Base-by-base conservation (phyloP, 1,139 yeast genomes). In the Pichia cactophila region DNA sequence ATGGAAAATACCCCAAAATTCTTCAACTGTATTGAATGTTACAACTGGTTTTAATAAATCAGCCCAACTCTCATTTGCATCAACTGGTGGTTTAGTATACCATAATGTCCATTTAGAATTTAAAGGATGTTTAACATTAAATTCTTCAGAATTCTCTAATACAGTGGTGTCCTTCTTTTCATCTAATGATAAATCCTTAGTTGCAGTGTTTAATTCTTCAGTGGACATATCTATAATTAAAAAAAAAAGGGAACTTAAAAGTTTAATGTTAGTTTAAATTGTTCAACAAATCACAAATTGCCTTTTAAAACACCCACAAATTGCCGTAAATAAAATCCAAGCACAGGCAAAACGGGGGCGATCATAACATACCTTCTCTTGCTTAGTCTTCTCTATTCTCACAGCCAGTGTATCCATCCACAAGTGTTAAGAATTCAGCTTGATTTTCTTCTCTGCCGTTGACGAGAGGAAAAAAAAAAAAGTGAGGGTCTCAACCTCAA, bases 1-100 rank as follows among this genome's bases (percentile, higher is more conserved):
- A 71, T 92, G 92, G 75, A 82, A 87, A 58, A 90, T 86, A 29
- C 98, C 99, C 99, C 99, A 92, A 73, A 92, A 92, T 70, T 92
- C 97, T 73, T 92, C 99, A 45, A 92, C 97, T 31, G 96, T 83
- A 47, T 83, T 78, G 61, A 92, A 88, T 35, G 95, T 81, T 60
- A 90, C 94, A 48, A 92, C 95, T 53, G 96, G 95, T 72, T 90
- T 90, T 65, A 92, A 77, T 59, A 89, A 78, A 65, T 89, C 96
- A 54, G 87, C 81, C 98, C 98, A 92, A 64, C 89, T 83, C 69
- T 88, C 97, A 58, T 75, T 75, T 61, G 74, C 76, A 65, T 79
- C 84, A 53, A 84, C 81, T 59, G 88, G 83, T 54, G 97, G 97
- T 73, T 89, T 89, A 53, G 96, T 87, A 76, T 89, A 92, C 98